Evolutionary conservation across 768 basidiomycete species (phyloP).

Genomic region (Gautieria morchelliformis): DNA sequence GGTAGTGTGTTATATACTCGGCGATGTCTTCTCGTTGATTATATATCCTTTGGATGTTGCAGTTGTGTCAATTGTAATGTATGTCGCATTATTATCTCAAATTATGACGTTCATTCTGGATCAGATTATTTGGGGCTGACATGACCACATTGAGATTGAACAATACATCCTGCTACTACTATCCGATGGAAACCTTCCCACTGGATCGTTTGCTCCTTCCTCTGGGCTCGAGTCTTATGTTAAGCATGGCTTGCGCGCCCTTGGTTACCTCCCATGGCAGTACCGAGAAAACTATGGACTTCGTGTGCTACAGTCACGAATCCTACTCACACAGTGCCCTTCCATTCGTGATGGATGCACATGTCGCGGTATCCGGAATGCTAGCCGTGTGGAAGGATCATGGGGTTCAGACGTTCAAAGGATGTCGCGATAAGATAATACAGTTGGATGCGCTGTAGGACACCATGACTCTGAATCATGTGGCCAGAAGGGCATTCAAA

Average conservation of each 20-base stretch:
- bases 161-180: constrained; percentile 69
- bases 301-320: constrained; percentile 62
- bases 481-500: constrained; percentile 76
- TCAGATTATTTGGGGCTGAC: constrained; percentile 69
- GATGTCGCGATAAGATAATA: constrained; percentile 33
- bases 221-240: constrained; percentile 85
- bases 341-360: constrained; percentile 70
- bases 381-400: background rate
- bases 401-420: constrained; percentile 10
- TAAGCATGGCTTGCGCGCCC: constrained; percentile 60
- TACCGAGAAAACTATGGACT: constrained; percentile 30
- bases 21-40: constrained; percentile 66
- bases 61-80: constrained; percentile 86
- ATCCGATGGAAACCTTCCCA: constrained; percentile 90
- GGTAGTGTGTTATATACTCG: constrained; percentile 86
- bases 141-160: constrained; percentile 40
- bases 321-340: constrained; percentile 71
- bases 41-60: constrained; percentile 81
- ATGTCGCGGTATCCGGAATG: constrained; percentile 29
- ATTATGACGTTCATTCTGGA: constrained; percentile 5
- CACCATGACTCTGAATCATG: constrained; percentile 80
- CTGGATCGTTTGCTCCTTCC: constrained; percentile 93
- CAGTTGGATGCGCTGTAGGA: constrained; percentile 74
- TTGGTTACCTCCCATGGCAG: constrained; percentile 25
- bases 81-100: constrained; percentile 22